Conservation (phyloP, 2,329 filamentous ascomycete species). For the Hymenoscyphus linearis region DNA sequence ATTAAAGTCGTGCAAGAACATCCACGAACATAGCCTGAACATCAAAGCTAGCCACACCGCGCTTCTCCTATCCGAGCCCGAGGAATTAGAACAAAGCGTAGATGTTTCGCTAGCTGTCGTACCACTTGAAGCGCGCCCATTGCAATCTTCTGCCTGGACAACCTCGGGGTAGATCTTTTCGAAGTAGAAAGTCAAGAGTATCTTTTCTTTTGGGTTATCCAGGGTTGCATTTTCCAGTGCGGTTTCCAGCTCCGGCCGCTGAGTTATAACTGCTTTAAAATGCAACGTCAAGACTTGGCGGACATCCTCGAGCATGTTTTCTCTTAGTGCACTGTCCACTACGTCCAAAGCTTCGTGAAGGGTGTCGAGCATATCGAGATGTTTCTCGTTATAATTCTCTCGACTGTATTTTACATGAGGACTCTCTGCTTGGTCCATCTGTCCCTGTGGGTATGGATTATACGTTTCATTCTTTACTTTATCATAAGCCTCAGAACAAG, state of each 20-base stretch:
- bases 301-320: background rate
- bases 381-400: background rate
- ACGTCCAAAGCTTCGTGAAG: background rate
- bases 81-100: background rate
- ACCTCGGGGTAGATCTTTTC: background rate
- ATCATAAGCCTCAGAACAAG: too few species aligned
- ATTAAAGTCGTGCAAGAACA: conserved; percentile 15
- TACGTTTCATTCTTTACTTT: too few species aligned
- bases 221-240: background rate
- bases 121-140: background rate
- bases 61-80: background rate
- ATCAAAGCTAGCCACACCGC: conserved; percentile 19
- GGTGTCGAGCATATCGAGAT: background rate
- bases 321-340: background rate
- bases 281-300: background rate
- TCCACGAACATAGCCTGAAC: conserved; percentile 22
- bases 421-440: background rate
- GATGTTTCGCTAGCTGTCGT: background rate
- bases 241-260: background rate
- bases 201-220: background rate
- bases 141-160: background rate
- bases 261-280: background rate
- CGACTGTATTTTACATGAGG: background rate
- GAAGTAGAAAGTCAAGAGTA: background rate
- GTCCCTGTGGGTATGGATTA: background rate